Conservation (phyloP, 352 stramenopile genomes). For the Phytophthora brassicae region DNA sequence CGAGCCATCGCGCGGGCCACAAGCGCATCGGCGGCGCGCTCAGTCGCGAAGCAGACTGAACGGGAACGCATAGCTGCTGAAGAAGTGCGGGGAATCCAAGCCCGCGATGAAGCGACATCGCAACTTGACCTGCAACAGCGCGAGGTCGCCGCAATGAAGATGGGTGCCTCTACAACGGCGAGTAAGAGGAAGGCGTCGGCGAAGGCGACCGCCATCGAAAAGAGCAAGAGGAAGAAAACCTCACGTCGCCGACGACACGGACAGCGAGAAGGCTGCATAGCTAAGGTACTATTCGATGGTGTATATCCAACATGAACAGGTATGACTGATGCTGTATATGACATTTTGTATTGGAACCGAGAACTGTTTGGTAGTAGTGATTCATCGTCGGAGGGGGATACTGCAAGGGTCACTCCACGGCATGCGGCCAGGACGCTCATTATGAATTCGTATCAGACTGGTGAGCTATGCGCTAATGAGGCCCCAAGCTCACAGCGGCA, state of each 20-base stretch:
- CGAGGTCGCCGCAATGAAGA: not conserved
- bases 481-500: too few species aligned
- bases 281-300: too few species aligned
- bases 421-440: too few species aligned
- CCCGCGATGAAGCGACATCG: not conserved
- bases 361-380: too few species aligned
- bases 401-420: too few species aligned
- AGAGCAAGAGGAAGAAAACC: not conserved
- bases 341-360: too few species aligned
- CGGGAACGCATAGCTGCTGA: not conserved
- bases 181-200: not conserved
- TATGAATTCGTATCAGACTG: too few species aligned
- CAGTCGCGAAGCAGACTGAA: not conserved
- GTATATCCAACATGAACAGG: too few species aligned
- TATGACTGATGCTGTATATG: too few species aligned
- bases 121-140: not conserved
- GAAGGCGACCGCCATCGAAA: not conserved
- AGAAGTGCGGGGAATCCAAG: not conserved
- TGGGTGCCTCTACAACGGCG: not conserved
- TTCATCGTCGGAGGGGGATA: too few species aligned
- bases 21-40: not conserved
- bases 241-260: not conserved
- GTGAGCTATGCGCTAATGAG: too few species aligned
- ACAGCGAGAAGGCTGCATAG: too few species aligned
- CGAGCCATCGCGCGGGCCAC: not conserved